phyloP scores from a whole-genome alignment of 2,329 filamentous ascomycete genomes.

The Scedosporium minutisporum region DNA sequence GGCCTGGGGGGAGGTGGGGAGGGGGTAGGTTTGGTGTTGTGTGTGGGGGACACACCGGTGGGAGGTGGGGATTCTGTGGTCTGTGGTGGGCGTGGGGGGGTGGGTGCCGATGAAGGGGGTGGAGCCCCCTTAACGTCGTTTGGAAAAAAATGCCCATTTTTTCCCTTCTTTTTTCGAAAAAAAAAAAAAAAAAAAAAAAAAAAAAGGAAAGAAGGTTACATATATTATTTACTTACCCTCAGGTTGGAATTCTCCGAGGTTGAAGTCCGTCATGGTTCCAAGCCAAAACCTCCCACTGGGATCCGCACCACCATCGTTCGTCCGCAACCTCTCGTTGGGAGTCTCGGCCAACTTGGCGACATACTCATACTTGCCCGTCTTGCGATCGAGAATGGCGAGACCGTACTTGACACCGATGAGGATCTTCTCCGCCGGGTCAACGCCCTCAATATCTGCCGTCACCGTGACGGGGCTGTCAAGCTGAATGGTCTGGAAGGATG shows the following conservation, averaged over 20 bases:
- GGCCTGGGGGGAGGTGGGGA: too few species aligned
- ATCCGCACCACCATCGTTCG: constrained; percentile 80
- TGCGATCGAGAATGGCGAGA: constrained; percentile 65
- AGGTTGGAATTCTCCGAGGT: constrained; percentile 45
- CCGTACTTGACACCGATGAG: constrained; percentile 74
- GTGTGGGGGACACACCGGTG: too few species aligned
- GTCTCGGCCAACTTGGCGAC: constrained; percentile 36
- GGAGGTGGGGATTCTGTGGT: too few species aligned
- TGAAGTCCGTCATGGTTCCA: constrained; percentile 74
- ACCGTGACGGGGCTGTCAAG: constrained; percentile 49
- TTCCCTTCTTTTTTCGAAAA: too few species aligned
- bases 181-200: too few species aligned
- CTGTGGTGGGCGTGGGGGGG: too few species aligned
- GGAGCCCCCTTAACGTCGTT: too few species aligned
- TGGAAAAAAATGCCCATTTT: too few species aligned
- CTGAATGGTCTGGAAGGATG: constrained; percentile 52
- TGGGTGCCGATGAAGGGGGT: too few species aligned
- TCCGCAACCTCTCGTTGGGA: constrained; percentile 45
- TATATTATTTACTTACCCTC: constrained; percentile 36
- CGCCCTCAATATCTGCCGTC: constrained; percentile 69
- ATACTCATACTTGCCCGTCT: constrained; percentile 43
- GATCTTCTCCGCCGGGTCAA: constrained; percentile 53
- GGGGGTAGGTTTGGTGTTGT: too few species aligned
- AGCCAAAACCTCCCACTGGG: constrained; percentile 75
- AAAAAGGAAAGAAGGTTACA: constrained; percentile 7